Percentiles rank a stretch among this genome's conserved stretches.
phyloP scores from a whole-genome alignment of 345 rosid species.

The Salix arbutifolia region DNA sequence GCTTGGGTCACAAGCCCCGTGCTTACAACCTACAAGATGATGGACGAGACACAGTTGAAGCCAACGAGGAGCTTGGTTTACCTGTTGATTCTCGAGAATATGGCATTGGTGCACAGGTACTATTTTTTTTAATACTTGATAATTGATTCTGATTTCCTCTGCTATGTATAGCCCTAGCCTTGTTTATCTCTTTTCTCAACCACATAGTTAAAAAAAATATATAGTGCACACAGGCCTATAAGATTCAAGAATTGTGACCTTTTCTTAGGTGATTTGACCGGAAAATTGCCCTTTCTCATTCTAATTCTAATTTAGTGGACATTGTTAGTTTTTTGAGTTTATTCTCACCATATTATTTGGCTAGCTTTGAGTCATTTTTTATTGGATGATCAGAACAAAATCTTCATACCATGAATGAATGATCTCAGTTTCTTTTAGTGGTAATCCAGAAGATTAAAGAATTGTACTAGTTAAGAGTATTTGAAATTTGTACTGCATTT shows the following conservation, averaged over 20 bases:
- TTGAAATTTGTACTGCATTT: not conserved
- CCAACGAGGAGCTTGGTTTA: slow-evolving; percentile 78
- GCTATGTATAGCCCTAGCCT: not conserved
- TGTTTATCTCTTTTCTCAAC: not conserved
- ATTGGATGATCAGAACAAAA: not conserved
- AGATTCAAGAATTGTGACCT: not conserved
- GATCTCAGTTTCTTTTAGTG: not conserved
- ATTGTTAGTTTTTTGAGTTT: not conserved
- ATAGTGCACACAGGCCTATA: too few relatives aligned
- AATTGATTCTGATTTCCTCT: not conserved
- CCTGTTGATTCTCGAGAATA: slow-evolving; percentile 90
- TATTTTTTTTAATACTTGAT: not conserved
- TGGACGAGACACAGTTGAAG: slow-evolving; percentile 86
- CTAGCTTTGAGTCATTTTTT: not conserved
- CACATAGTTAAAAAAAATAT: not conserved
- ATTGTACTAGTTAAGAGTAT: not conserved
- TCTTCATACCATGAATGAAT: not conserved
- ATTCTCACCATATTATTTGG: not conserved
- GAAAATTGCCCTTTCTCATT: not conserved
- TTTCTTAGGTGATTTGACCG: not conserved
- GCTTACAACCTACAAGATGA: slow-evolving; percentile 86
- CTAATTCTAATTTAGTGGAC: not conserved
- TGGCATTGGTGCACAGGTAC: slow-evolving; percentile 92
- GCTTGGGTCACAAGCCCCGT: slow-evolving; percentile 83
- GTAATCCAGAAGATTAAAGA: not conserved